These are phyloP conservation scores for Pseudocohnilembus persalinus DNA, from an alignment of 169 alveolate genomes.

Conservation along the genomic window DNA sequence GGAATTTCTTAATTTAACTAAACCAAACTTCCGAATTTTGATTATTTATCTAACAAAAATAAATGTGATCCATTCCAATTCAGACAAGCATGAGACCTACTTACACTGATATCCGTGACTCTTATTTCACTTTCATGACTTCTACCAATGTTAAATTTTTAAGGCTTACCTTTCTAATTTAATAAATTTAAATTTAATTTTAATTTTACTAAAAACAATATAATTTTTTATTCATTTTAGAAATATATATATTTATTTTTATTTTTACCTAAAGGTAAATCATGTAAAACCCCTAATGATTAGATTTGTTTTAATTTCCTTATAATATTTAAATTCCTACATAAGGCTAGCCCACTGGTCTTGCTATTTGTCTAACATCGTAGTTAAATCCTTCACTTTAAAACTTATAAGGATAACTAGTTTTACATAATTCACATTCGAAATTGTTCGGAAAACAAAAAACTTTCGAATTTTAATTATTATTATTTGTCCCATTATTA, in stretches of 20 bases:
- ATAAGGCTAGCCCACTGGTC: slow-evolving; percentile 8
- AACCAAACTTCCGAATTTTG: slow-evolving; percentile 67
- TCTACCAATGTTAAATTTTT: slow-evolving; percentile 56
- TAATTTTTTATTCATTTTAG: no score
- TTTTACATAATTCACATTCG: slow-evolving; percentile 94
- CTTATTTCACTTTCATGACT: slow-evolving; percentile 82
- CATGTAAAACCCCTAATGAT: neutral
- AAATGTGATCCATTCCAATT: slow-evolving; percentile 27
- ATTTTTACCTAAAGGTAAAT: neutral
- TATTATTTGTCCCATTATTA: no score
- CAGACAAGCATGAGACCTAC: slow-evolving; percentile 52
- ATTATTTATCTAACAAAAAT: slow-evolving; percentile 51
- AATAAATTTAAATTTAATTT: no score
- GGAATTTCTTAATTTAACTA: slow-evolving; percentile 29
- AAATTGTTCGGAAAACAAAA: slow-evolving; percentile 87
- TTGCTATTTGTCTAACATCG: neutral
- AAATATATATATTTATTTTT: no score
- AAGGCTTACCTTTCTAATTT: neutral
- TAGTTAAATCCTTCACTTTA: slow-evolving; percentile 1
- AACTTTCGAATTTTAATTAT: slow-evolving; percentile 40
- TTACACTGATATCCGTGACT: slow-evolving; percentile 81
- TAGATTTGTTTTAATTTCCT: neutral
- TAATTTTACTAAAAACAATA: neutral
- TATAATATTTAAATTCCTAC: neutral
- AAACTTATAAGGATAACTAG: slow-evolving; percentile 20